Evolutionary conservation across 805 yeast species (phyloP).

Genomic region (Saturnispora kantuleensis): DNA sequence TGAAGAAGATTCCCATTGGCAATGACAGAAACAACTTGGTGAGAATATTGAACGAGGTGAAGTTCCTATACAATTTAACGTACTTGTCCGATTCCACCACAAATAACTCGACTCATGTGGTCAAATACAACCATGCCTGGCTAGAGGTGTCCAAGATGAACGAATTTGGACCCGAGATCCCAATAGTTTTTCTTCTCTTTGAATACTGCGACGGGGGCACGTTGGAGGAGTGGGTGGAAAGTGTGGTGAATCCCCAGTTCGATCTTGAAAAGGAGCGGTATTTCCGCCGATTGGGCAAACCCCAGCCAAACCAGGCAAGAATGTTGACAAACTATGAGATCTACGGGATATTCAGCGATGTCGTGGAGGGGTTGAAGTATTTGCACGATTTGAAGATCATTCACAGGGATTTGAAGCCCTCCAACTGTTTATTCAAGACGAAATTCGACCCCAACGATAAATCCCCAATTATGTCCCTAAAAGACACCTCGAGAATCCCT

Average conservation of each 20-base stretch:
- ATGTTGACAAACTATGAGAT: conserved; percentile 49
- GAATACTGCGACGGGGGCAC: conserved; percentile 89
- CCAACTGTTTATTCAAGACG: conserved; percentile 61
- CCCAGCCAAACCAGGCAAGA: conserved; percentile 11
- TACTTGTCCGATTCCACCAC: conserved; percentile 12
- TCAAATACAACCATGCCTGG: conserved; percentile 89
- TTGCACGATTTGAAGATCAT: conserved; percentile 66
- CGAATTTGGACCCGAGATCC: conserved; percentile 45
- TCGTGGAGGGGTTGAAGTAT: conserved; percentile 59
- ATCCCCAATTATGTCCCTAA: conserved; percentile 17
- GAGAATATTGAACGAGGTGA: conserved; percentile 68
- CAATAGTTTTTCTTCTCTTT: conserved; percentile 65
- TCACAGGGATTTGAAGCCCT: conserved; percentile 86
- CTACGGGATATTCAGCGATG: conserved; percentile 56
- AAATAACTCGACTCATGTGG: conserved; percentile 40
- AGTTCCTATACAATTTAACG: conserved; percentile 49
- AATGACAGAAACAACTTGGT: conserved; percentile 59
- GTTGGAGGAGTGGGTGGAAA: conserved; percentile 52
- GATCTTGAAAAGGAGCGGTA: conserved; percentile 31
- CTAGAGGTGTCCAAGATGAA: conserved; percentile 52
- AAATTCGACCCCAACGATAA: conserved; percentile 15
- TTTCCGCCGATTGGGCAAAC: conserved; percentile 19
- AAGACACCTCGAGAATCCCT: conserved; percentile 36
- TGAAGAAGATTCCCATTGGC: conserved; percentile 80
- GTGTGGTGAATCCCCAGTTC: conserved; percentile 28